phyloP scores from a whole-genome alignment of 768 basidiomycete genomes.

The Leucogyrophana mollusca region DNA sequence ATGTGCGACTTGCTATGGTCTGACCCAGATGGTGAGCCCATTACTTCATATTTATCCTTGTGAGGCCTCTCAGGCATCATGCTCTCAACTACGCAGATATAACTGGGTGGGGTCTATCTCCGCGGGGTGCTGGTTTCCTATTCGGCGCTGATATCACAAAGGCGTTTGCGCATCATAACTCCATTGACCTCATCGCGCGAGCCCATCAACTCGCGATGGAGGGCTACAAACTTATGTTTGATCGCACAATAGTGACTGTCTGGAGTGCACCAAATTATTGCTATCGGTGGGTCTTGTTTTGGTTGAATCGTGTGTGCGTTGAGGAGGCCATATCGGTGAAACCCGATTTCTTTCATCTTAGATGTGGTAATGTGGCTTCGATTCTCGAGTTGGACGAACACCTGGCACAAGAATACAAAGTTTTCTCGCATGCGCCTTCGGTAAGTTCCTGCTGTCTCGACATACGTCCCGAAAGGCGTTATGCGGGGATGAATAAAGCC shows the following conservation, averaged over 20 bases:
- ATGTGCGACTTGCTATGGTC: slow-evolving; percentile 99
- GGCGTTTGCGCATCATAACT: slow-evolving; percentile 86
- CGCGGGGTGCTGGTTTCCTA: slow-evolving; percentile 94
- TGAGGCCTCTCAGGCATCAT: slow-evolving; percentile 6
- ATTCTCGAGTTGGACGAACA: slow-evolving; percentile 94
- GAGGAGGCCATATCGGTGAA: too few species aligned
- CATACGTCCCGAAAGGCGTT: slow-evolving; percentile 7
- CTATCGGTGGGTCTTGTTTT: slow-evolving; percentile 66
- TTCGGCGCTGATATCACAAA: slow-evolving; percentile 94
- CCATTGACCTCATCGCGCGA: slow-evolving; percentile 91
- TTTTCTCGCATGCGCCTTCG: slow-evolving; percentile 87
- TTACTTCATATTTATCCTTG: slow-evolving; percentile 2
- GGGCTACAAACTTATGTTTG: slow-evolving; percentile 97
- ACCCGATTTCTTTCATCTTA: slow-evolving; percentile 25
- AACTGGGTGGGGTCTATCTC: slow-evolving; percentile 92
- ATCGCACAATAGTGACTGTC: slow-evolving; percentile 91
- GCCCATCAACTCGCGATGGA: slow-evolving; percentile 99
- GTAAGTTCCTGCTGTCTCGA: slow-evolving; percentile 43
- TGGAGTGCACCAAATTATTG: slow-evolving; percentile 99
- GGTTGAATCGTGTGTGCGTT: not conserved
- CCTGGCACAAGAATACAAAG: slow-evolving; percentile 92
- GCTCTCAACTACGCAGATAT: slow-evolving; percentile 56
- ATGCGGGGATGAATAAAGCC: slow-evolving; percentile 6
- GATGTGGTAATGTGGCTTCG: slow-evolving; percentile 95
- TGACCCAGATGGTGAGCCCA: slow-evolving; percentile 85